phyloP scores from a whole-genome alignment of 345 rosid species.

The Brassica incana region DNA sequence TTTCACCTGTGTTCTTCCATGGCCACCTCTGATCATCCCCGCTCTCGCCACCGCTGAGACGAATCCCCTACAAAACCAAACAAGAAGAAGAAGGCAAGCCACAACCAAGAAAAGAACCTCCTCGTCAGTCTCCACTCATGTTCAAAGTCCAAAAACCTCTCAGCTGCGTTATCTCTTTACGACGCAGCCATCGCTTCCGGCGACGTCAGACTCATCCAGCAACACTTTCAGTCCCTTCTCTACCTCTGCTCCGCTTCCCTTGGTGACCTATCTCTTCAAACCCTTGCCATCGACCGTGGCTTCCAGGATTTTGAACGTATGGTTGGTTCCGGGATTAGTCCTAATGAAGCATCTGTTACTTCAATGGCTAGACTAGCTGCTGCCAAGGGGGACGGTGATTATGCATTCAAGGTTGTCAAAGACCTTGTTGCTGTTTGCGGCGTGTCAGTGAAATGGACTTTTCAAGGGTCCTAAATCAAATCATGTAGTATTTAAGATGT shows the following conservation, averaged over 20 bases:
- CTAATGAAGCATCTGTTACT: conserved; percentile 58
- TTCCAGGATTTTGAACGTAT: conserved; percentile 60
- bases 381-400: too few species aligned
- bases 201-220: conserved; percentile 49
- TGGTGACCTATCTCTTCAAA: conserved; percentile 28
- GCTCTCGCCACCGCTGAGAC: conserved; percentile 11
- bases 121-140: conserved; percentile 57
- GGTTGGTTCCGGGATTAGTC: conserved; percentile 49
- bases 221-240: conserved; percentile 66
- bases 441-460: too few species aligned
- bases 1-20: conserved; percentile 17
- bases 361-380: too few species aligned
- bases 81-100: conserved; percentile 49
- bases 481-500: too few species aligned
- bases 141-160: conserved; percentile 62
- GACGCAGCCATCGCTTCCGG: conserved; percentile 46
- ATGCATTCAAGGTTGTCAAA: too few species aligned
- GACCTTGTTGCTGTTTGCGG: too few species aligned
- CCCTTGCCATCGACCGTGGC: conserved; percentile 47
- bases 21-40: conserved; percentile 34
- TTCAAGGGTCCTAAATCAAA: too few species aligned
- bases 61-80: conserved; percentile 31
- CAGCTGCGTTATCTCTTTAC: conserved; percentile 64
- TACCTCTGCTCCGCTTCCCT: conserved; percentile 59
- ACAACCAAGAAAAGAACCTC: conserved; percentile 58